Evolutionary conservation across 768 basidiomycete genomes (phyloP).

Genomic region (Boletus pseudopeckii): DNA sequence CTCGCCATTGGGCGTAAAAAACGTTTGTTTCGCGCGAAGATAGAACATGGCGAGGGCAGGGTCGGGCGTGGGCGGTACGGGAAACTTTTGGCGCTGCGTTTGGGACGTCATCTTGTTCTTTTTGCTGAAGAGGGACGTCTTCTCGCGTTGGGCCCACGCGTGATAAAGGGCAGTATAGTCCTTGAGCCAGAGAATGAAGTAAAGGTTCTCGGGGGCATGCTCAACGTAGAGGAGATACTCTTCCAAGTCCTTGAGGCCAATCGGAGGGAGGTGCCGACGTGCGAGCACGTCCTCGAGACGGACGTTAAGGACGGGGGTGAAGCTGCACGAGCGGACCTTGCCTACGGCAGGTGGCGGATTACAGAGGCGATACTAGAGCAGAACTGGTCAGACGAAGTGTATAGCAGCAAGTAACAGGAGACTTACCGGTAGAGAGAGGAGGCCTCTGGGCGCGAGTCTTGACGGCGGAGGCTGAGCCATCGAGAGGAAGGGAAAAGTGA

Average conservation of each 20-base stretch:
- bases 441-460: constrained; percentile 30
- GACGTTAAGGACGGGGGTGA: constrained; percentile 66
- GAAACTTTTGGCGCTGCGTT: constrained; percentile 31
- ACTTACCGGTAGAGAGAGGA: constrained; percentile 42
- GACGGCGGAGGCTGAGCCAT: constrained; percentile 31
- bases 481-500: not conserved
- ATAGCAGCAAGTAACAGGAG: accelerated
- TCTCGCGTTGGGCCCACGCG: constrained; percentile 37
- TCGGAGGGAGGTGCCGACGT: constrained; percentile 73
- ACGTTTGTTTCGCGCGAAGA: constrained; percentile 75
- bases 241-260: constrained; percentile 73
- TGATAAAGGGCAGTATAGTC: constrained; percentile 59
- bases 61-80: constrained; percentile 37
- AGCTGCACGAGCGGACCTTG: constrained; percentile 64
- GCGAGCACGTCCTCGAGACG: constrained; percentile 73
- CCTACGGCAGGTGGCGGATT: constrained; percentile 66
- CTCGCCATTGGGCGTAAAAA: constrained; percentile 66
- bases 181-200: constrained; percentile 78
- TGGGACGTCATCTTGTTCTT: constrained; percentile 41
- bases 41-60: constrained; percentile 72
- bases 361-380: constrained; percentile 46
- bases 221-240: constrained; percentile 84
- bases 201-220: constrained; percentile 73
- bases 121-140: constrained; percentile 28
- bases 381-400: not conserved